These are phyloP conservation scores for Pythium sp. DNA, from an alignment of 352 stramenopile genomes.

Conservation along the genomic window DNA sequence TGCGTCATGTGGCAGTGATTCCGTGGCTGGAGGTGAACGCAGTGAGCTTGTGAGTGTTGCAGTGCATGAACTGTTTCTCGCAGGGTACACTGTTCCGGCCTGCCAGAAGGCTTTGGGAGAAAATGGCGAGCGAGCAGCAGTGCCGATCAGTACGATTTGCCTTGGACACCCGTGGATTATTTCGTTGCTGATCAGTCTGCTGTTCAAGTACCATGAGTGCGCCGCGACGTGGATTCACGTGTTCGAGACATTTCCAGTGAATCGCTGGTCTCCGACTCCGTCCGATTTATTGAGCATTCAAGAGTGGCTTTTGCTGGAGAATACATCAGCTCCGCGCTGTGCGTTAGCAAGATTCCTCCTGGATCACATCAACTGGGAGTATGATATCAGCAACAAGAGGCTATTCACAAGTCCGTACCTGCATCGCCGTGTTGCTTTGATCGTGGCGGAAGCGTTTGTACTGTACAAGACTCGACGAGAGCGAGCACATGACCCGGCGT, in stretches of 20 bases:
- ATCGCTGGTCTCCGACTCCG: conserved; percentile 67
- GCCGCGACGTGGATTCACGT: conserved; percentile 78
- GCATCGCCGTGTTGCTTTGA: conserved; percentile 76
- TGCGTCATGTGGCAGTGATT: conserved; percentile 31
- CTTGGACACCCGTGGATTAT: conserved; percentile 57
- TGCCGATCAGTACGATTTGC: conserved; percentile 60
- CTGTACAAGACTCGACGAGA: conserved; percentile 59
- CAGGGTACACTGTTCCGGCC: conserved; percentile 44
- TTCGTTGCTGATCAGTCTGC: conserved; percentile 54
- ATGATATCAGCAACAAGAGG: conserved; percentile 51
- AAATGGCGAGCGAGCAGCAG: conserved; percentile 48
- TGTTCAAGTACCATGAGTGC: conserved; percentile 81
- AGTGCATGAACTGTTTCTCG: conserved; percentile 70
- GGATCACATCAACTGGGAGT: conserved; percentile 86
- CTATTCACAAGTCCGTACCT: conserved; percentile 69
- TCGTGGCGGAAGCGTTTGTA: conserved; percentile 74
- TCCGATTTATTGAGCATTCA: conserved; percentile 71
- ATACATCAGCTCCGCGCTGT: conserved; percentile 55
- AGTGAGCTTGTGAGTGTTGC: conserved; percentile 51
- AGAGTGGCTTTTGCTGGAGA: conserved; percentile 80
- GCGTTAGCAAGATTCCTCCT: conserved; percentile 71
- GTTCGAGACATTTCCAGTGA: conserved; percentile 86
- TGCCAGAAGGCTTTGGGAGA: conserved; percentile 45
- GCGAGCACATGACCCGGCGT: conserved; percentile 32
- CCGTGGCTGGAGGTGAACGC: conserved; percentile 19